Conservation (phyloP, 2,329 filamentous ascomycete genomes). For the Pseudogymnoascus sp. region DNA sequence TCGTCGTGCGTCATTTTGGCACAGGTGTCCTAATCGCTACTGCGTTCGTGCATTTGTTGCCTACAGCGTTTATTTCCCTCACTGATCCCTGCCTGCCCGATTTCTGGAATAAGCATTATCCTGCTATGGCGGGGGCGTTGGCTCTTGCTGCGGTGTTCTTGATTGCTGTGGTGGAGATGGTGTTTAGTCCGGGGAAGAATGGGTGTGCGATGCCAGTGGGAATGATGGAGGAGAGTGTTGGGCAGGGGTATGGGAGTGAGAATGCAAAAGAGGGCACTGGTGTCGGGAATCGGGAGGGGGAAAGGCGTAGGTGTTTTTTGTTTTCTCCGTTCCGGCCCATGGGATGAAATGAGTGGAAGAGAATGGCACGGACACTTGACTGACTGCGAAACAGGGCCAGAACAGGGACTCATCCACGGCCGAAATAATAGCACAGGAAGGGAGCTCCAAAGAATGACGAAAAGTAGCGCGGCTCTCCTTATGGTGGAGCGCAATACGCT, state of each 20-base stretch:
- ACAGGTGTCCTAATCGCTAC: conserved; percentile 77
- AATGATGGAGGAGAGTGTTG: background rate
- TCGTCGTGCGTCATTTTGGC: conserved; percentile 65
- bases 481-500: conserved; percentile 57
- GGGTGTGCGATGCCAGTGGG: conserved; percentile 8
- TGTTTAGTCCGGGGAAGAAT: conserved; percentile 35
- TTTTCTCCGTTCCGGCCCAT: background rate
- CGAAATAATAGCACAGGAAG: conserved; percentile 13
- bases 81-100: conserved; percentile 54
- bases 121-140: conserved; percentile 42
- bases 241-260: background rate
- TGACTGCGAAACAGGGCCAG: background rate
- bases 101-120: conserved; percentile 40
- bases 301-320: background rate
- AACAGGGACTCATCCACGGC: background rate
- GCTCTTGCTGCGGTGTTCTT: conserved; percentile 38
- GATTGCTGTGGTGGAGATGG: conserved; percentile 48
- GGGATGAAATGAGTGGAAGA: background rate
- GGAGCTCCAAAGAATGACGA: conserved; percentile 23
- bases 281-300: background rate
- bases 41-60: conserved; percentile 65
- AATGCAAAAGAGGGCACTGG: background rate
- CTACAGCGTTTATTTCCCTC: conserved; percentile 59
- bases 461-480: conserved; percentile 57
- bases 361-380: background rate